Percentiles rank a stretch among this genome's conserved stretches.
Conservation (phyloP, 2,329 filamentous ascomycete genomes). For the Chaetothyriales sp. region DNA sequence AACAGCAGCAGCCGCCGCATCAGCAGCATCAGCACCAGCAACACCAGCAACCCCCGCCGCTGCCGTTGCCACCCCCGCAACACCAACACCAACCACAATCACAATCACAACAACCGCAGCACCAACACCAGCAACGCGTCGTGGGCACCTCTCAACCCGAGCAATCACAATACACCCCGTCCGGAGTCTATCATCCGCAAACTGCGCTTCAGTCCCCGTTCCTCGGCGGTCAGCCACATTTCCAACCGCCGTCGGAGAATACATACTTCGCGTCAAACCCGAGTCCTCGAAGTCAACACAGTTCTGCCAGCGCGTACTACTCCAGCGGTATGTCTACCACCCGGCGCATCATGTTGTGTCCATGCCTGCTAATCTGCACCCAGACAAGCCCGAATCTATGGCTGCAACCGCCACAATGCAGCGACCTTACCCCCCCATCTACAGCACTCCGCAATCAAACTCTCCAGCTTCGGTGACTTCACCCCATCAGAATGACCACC, state of each 20-base stretch:
- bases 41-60: conserved; percentile 14
- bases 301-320: conserved; percentile 68
- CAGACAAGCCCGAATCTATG: conserved; percentile 61
- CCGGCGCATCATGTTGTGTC: conserved; percentile 31
- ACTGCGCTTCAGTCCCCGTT: conserved; percentile 38
- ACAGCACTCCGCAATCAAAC: conserved; percentile 89
- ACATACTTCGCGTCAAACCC: conserved; percentile 68
- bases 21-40: conserved; percentile 20
- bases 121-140: conserved; percentile 19
- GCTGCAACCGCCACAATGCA: conserved; percentile 49
- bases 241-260: conserved; percentile 39
- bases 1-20: conserved; percentile 19
- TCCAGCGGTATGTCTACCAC: conserved; percentile 56
- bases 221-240: conserved; percentile 37
- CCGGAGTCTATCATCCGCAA: conserved; percentile 13
- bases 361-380: conserved; percentile 48
- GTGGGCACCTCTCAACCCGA: conserved; percentile 9
- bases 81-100: conserved; percentile 20
- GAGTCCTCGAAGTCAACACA: conserved; percentile 69
- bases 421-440: conserved; percentile 65
- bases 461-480: conserved; percentile 88
- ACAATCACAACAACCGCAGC: conserved; percentile 20
- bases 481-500: conserved; percentile 64
- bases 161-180: conserved; percentile 13
- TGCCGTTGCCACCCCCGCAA: conserved; percentile 7